Evolutionary conservation across 2,329 filamentous ascomycete species (phyloP).

Genomic region (Sclerotinia subarctica): DNA sequence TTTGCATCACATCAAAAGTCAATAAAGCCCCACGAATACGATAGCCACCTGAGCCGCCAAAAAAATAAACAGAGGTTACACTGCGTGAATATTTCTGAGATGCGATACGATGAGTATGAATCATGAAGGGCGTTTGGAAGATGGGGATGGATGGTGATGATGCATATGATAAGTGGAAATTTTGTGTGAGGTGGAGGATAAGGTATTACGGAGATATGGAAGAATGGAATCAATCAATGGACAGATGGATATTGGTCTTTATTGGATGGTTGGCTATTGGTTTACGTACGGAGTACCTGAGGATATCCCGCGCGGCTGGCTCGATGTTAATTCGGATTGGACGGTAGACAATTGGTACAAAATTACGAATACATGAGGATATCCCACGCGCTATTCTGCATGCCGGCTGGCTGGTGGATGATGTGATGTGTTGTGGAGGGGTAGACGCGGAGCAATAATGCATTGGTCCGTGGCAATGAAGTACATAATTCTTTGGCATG

Average conservation of each 20-base stretch:
- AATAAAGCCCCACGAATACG: no score
- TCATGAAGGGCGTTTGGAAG: not conserved
- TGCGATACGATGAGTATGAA: not conserved
- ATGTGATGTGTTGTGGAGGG: constrained; percentile 1
- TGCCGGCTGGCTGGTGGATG: not conserved
- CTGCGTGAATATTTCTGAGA: not conserved
- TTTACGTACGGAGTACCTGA: not conserved
- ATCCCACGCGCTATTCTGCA: not conserved
- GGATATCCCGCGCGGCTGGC: not conserved
- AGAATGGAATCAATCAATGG: not conserved
- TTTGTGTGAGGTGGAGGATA: not conserved
- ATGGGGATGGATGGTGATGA: not conserved
- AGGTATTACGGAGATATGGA: not conserved
- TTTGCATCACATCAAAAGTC: no score
- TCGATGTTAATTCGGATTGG: not conserved
- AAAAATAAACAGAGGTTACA: not conserved
- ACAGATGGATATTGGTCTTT: not conserved
- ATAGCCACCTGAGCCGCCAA: not conserved
- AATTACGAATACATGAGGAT: not conserved
- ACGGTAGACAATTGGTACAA: not conserved
- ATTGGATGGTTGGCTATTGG: not conserved
- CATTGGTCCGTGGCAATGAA: not conserved
- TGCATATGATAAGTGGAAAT: not conserved
- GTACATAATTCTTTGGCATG: not conserved
- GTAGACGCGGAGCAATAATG: constrained; percentile 13